Evolutionary conservation across 805 yeast genomes (phyloP), one percentile per base, ranked within the genome.

Genomic region (Saturnispora galanensis): DNA sequence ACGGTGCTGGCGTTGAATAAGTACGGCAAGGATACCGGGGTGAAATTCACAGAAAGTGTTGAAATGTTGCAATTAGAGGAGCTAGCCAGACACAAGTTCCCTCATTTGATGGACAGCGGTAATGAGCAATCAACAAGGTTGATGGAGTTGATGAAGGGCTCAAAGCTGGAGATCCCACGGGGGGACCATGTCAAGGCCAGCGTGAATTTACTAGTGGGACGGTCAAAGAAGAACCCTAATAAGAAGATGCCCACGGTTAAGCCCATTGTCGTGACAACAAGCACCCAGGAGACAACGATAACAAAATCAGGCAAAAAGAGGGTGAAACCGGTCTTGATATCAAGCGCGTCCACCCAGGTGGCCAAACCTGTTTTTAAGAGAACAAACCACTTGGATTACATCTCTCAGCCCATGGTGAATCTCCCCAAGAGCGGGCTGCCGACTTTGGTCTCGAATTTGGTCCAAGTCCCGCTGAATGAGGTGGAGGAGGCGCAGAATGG

Each of bases 11-110:
- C 85, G 47, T 69, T 90, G 46, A 79, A 83, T 52, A 72, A 87
- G 52, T 90, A 84, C 58, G 97, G 98, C 50, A 88, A 84, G 2
- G 95, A 85, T 50, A 74, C 88, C 46, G 96, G 89, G 51, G 69
- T 83, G 66, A 81, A 81, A 16, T 84, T 87, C 54, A 95, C 96
- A 0, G 97, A 90, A 56, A 81, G 93, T 60, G 74, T 81, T 1
- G 82, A 77, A 43, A 97, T 89, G 61, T 67, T 90, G 45, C 59
- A 66, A 4, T 64, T 90, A 17, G 96, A 88, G 52, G 86, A 81
- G 33, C 69, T 69, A 49, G 78, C 85, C 1, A 66, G 63, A 8
- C 47, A 45, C 34, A 34, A 39, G 16, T 31, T 38, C 18, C 31
- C 38, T 6, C 33, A 30, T 29, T 29, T 39, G 12, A 38, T 38